Percentiles rank a stretch among this genome's conserved stretches.
Evolutionary conservation across 495 filamentous ascomycete genomes (phyloP).

Genomic region (Jackrogersella multiformis): DNA sequence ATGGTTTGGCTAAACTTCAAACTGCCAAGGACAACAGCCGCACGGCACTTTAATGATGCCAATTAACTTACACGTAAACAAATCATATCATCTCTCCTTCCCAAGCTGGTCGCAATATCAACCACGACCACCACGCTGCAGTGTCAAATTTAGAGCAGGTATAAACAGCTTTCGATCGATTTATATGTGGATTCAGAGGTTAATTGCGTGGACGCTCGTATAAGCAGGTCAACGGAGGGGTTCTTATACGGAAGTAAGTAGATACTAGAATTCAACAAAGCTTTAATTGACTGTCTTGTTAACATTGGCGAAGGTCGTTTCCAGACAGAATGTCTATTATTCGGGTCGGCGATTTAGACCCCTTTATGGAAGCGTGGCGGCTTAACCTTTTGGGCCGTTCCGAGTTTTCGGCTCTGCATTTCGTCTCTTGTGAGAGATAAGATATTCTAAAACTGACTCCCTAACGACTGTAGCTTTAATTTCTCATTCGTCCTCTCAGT

Average conservation of each 20-base stretch:
- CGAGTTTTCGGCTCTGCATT: conserved; percentile 4
- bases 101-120: conserved; percentile 28
- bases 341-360: conserved; percentile 18
- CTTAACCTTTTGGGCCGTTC: conserved; percentile 12
- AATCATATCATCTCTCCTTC: conserved; percentile 19
- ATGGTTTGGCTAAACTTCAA: conserved; percentile 44
- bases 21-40: conserved; percentile 37
- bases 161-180: conserved; percentile 12
- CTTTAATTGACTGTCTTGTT: conserved; percentile 5
- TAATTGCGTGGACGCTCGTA: conserved; percentile 23
- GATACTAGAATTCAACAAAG: conserved; percentile 15
- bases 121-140: conserved; percentile 28
- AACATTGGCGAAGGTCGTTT: conserved; percentile 19
- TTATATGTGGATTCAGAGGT: conserved; percentile 19
- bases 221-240: conserved; percentile 16
- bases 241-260: conserved; percentile 3
- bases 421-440: conserved; percentile 11
- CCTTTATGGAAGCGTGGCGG: conserved; percentile 5
- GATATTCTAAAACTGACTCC: not conserved
- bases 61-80: conserved; percentile 13
- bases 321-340: not conserved
- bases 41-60: conserved; percentile 38
- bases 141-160: conserved; percentile 8
- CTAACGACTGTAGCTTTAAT: not conserved
- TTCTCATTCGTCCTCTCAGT: conserved; percentile 17